Evolutionary conservation across 2,329 filamentous ascomycete species (phyloP), one percentile per base, ranked within the genome.

Genomic region (Botrytis hyacinthi): DNA sequence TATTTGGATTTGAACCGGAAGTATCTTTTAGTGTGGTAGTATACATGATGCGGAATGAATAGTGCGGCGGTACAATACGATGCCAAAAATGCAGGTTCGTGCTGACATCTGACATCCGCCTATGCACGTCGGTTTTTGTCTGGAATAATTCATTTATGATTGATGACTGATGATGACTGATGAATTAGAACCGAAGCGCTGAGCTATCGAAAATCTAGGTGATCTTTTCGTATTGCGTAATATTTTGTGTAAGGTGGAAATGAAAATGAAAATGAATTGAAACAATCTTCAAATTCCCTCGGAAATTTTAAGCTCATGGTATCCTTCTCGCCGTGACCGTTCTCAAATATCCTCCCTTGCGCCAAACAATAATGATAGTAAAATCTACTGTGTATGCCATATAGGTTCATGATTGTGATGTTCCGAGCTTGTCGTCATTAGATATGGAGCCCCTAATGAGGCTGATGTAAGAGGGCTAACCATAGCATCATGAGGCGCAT

Each of bases 401-500:
- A 76, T 65, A 59, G 70, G 71, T 51, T 77, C 73, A 35, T 73
- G 73, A 61, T 63, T 62, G 32, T 75, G 72, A 62, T 72, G 35
- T 32, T 73, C 59, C n/a, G 72, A 26, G 66, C 51, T 73, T 51
- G 63, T 54, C n/a, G 72, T 66, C 62, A 79, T 73, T 26, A 72
- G 51, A 18, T 70, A 70, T 8, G 51, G 75, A 57, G n/a, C 76
- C 78, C 37, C 46, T 57, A 51, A 48, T 54, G 73, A 67, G 54
- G 75, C 75, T 76, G 78, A 78, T 63, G 78, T 78, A 74, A 79
- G 78, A 67, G 78, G 72, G 60, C 69, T 73, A 60, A 70, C 73
- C 74, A 70, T 76, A 73, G 66, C 73, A 44, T 72, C 46, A 37
- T 72, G 61, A 46, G 61, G n/a, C 44, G n/a, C 40, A 22, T 78